Evolutionary conservation across 805 yeast species (phyloP).

Genomic region (Nakazawaea laoshanensis): DNA sequence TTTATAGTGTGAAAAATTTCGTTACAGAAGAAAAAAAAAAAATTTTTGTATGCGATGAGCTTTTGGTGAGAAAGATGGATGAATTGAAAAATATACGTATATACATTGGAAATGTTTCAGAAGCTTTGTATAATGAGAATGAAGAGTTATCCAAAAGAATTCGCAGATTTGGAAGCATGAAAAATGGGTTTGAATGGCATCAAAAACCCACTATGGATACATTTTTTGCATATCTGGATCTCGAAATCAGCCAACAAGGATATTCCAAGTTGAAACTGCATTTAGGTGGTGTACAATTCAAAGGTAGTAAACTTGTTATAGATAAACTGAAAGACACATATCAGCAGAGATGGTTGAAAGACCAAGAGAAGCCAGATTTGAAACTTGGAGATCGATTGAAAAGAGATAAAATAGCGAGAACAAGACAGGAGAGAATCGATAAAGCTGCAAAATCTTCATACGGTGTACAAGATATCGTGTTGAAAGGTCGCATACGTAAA

Average conservation of each 20-base stretch:
- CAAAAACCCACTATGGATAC: slow-evolving; percentile 46
- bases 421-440: slow-evolving; percentile 30
- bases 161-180: slow-evolving; percentile 50
- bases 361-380: slow-evolving; percentile 31
- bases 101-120: slow-evolving; percentile 65
- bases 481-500: slow-evolving; percentile 53
- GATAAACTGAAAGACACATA: slow-evolving; percentile 55
- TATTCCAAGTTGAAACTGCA: slow-evolving; percentile 43
- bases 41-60: neutral
- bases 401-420: slow-evolving; percentile 24
- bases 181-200: slow-evolving; percentile 38
- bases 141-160: slow-evolving; percentile 47
- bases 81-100: slow-evolving; percentile 16
- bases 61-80: neutral
- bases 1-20: neutral
- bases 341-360: slow-evolving; percentile 36
- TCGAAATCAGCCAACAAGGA: slow-evolving; percentile 38
- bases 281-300: slow-evolving; percentile 65
- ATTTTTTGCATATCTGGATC: slow-evolving; percentile 59
- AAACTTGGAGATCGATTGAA: slow-evolving; percentile 17
- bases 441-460: neutral
- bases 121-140: slow-evolving; percentile 34
- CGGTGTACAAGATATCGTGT: slow-evolving; percentile 30
- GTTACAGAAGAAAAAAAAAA: neutral
- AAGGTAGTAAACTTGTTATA: slow-evolving; percentile 60